Evolutionary conservation across 1,139 yeast genomes (phyloP).

Genomic region (Yamadazyma jaroonii): DNA sequence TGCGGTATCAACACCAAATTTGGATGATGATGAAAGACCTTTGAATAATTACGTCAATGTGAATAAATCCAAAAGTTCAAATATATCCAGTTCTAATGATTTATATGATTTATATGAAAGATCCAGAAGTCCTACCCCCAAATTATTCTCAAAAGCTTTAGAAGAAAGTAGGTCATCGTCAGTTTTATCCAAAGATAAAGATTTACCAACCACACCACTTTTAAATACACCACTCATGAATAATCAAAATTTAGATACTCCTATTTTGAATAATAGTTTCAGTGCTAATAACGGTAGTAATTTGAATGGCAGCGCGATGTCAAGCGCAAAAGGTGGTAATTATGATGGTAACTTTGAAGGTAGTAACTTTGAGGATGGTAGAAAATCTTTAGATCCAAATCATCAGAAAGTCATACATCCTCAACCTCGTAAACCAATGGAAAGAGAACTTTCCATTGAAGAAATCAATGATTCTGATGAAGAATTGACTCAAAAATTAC

Average conservation of each 20-base stretch:
- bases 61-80: constrained; percentile 4
- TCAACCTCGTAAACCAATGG: constrained; percentile 8
- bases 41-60: constrained; percentile 6
- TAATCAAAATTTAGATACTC: neutral
- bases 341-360: neutral
- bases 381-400: constrained; percentile 4
- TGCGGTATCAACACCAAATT: constrained; percentile 1
- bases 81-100: constrained; percentile 6
- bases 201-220: constrained; percentile 25
- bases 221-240: neutral
- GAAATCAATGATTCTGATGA: constrained; percentile 44
- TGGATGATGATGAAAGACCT: constrained; percentile 13
- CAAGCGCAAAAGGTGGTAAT: neutral
- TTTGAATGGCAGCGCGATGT: too few relatives aligned
- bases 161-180: constrained; percentile 15
- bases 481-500: constrained; percentile 19
- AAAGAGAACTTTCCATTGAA: constrained; percentile 36
- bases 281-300: too few relatives aligned
- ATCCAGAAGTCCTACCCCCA: constrained; percentile 17
- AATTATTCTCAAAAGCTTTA: constrained; percentile 11
- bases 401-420: constrained; percentile 2
- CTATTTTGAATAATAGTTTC: too few relatives aligned
- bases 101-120: constrained; percentile 21
- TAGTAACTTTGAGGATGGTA: neutral
- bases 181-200: constrained; percentile 25